Evolutionary conservation across 306 rosid genomes (phyloP), one percentile per base, ranked within the genome.

Genomic region (Rosa rugosa): DNA sequence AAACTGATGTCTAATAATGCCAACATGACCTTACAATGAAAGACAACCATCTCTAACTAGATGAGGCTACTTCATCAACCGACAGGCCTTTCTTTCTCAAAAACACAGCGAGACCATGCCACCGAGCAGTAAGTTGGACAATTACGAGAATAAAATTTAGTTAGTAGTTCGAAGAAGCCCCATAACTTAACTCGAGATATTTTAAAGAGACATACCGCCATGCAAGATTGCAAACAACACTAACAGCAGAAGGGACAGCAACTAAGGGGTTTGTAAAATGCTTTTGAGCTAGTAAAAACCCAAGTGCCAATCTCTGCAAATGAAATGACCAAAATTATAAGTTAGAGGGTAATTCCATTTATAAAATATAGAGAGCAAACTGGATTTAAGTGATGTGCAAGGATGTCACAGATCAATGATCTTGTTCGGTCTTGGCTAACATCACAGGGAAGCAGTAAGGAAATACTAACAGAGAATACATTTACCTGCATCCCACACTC

Each of bases 401-500:
- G n/a, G n/a, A 27, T n/a, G 34, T 27, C 46, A 12, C 31, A 45
- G 45, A 73, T 49, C 25, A 44, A 11, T 49, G 11, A 69, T 36
- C 71, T 46, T 22, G 69, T 40, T 5, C 2, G n/a, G 44, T 36
- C 65, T n/a, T n/a, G n/a, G n/a, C n/a, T n/a, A n/a, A n/a, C n/a
- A n/a, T n/a, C n/a, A n/a, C n/a, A n/a, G n/a, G n/a, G n/a, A n/a
- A n/a, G n/a, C n/a, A n/a, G n/a, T n/a, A n/a, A n/a, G 18, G 22
- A 59, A 76, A 57, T 18, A 60, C 4, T 45, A 54, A 75, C 31
- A 27, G 44, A 36, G 71, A 78, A 74, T 22, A 31, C 71, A 51
- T 57, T 45, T 79, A 95, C 99, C 96, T 92, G 99, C 98, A 95
- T 91, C 70, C 99, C 99, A 50, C 98, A 95, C 88, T 95, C 98